Evolutionary conservation across 2,329 filamentous ascomycete genomes (phyloP).

Genomic region (Lecanoromycetidae sp.): DNA sequence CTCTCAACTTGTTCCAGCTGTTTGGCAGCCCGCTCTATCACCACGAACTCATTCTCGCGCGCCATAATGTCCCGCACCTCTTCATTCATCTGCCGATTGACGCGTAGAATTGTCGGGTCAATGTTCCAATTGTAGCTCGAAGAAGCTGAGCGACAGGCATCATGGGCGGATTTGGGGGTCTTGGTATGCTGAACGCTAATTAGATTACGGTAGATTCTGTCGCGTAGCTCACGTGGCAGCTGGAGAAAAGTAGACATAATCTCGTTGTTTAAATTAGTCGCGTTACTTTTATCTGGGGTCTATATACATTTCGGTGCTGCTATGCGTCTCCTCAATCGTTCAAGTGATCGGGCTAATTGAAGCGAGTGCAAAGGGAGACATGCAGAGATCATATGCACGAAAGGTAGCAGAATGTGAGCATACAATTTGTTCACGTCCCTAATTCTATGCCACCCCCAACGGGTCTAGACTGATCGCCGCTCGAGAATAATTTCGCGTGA

Average conservation of each 20-base stretch:
- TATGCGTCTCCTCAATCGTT: too few relatives aligned
- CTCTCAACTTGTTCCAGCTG: neutral
- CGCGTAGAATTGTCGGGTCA: conserved; percentile 2
- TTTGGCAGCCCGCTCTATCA: neutral
- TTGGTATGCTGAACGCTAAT: conserved; percentile 1
- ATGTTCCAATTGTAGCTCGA: conserved; percentile 5
- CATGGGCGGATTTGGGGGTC: neutral
- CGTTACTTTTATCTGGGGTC: neutral
- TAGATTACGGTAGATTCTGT: conserved; percentile 2
- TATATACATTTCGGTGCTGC: too few relatives aligned
- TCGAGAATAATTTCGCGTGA: too few relatives aligned
- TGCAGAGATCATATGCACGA: too few relatives aligned
- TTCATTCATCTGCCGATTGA: conserved; percentile 4
- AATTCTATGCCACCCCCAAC: too few relatives aligned
- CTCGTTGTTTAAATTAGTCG: neutral
- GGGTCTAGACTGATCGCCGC: too few relatives aligned
- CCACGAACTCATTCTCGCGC: conserved; percentile 1
- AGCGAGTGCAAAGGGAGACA: too few relatives aligned
- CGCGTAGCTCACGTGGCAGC: conserved; percentile 8
- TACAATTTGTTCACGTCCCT: too few relatives aligned
- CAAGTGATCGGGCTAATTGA: too few relatives aligned
- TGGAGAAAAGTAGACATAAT: conserved; percentile 1
- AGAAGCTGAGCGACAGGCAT: neutral
- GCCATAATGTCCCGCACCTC: neutral
- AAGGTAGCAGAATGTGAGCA: too few relatives aligned